Evolutionary conservation across 2,329 filamentous ascomycete genomes (phyloP).

Genomic region (Penicillium vulpinum): DNA sequence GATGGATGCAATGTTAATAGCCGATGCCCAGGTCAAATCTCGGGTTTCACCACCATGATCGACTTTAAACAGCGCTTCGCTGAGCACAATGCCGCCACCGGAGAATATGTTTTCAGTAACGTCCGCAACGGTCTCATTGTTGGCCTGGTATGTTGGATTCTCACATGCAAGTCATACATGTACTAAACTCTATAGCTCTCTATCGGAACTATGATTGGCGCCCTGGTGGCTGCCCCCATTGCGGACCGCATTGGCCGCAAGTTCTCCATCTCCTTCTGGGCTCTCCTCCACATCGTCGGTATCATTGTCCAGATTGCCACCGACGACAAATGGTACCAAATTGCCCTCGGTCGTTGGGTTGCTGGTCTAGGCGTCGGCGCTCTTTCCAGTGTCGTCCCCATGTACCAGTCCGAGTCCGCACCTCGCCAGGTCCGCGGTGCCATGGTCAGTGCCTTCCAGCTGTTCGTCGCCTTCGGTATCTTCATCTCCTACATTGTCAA

Average conservation of each 20-base stretch:
- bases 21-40: constrained; percentile 41
- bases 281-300: constrained; percentile 47
- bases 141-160: constrained; percentile 37
- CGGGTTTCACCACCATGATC: constrained; percentile 49
- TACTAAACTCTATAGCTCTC: constrained; percentile 37
- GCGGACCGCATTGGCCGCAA: constrained; percentile 49
- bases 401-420: constrained; percentile 51
- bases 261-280: constrained; percentile 48
- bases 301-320: constrained; percentile 50
- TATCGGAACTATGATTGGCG: constrained; percentile 47
- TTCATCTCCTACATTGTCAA: constrained; percentile 52
- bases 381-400: constrained; percentile 49
- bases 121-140: constrained; percentile 49
- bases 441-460: constrained; percentile 51
- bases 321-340: constrained; percentile 43
- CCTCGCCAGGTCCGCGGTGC: constrained; percentile 51
- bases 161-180: neutral
- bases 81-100: constrained; percentile 30
- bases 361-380: constrained; percentile 51
- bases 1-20: constrained; percentile 3
- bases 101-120: constrained; percentile 44
- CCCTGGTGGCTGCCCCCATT: constrained; percentile 46
- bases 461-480: constrained; percentile 53
- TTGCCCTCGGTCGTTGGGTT: constrained; percentile 49
- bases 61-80: constrained; percentile 48